Conservation (phyloP, 1,139 yeast genomes). For the Geotrichum phurueaensis region DNA sequence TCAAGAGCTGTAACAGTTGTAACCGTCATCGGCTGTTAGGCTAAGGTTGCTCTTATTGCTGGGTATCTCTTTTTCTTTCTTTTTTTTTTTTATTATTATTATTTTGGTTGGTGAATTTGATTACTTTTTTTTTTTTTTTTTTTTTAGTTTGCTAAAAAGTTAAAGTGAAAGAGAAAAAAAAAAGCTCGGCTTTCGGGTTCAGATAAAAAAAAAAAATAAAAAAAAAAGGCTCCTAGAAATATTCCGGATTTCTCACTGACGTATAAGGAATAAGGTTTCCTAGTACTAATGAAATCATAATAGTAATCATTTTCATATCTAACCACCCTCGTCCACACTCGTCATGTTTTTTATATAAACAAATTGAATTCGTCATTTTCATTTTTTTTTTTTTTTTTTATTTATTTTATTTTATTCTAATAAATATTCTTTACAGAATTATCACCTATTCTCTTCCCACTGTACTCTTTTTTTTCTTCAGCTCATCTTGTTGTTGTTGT, state of each 20-base stretch:
- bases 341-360: background rate
- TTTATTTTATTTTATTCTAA: background rate
- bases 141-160: background rate
- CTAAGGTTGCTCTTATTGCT: no score
- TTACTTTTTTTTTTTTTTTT: background rate
- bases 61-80: background rate
- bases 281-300: background rate
- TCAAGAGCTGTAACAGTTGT: no score
- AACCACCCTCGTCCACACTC: background rate
- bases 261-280: background rate
- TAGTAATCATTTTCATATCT: background rate
- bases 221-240: slow-evolving; percentile 1
- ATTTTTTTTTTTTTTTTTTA: background rate
- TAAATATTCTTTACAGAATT: background rate
- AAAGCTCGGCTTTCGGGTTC: background rate
- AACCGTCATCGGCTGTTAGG: no score
- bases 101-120: background rate
- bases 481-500: background rate
- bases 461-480: background rate
- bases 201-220: background rate
- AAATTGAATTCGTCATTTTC: background rate
- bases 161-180: background rate
- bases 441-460: background rate
- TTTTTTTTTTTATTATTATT: background rate
- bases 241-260: background rate